Evolutionary conservation across 176 grass and related monocot genomes (phyloP).

Genomic region (Eleusine indica): DNA sequence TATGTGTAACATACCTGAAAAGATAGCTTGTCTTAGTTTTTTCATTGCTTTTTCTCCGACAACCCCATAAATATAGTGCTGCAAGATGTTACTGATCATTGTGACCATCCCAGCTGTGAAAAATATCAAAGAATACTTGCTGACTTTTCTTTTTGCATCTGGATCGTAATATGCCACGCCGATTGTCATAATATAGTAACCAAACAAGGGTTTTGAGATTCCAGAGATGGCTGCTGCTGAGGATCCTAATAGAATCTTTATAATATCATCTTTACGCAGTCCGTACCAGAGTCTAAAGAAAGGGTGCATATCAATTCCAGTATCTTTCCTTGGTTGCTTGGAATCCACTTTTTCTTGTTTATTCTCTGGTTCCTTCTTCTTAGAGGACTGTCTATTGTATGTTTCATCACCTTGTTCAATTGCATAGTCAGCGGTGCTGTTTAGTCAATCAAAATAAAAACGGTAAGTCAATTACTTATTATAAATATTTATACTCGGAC

Average conservation of each 20-base stretch:
- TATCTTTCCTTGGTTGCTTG: constrained; percentile 22
- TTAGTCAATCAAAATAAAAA: constrained; percentile 29
- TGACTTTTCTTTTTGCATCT: constrained; percentile 46
- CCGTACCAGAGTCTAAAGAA: constrained; percentile 60
- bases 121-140: constrained; percentile 53
- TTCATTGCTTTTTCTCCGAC: constrained; percentile 61
- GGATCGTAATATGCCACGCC: constrained; percentile 54
- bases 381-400: constrained; percentile 14
- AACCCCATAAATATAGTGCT: constrained; percentile 70
- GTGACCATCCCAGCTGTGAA: constrained; percentile 52
- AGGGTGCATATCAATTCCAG: constrained; percentile 35
- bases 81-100: constrained; percentile 52
- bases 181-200: constrained; percentile 67
- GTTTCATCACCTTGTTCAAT: constrained; percentile 23
- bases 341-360: constrained; percentile 29
- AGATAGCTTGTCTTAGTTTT: constrained; percentile 63
- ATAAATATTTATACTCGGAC: constrained; percentile 2
- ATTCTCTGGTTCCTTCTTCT: constrained; percentile 39
- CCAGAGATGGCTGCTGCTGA: constrained; percentile 69
- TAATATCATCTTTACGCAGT: constrained; percentile 54
- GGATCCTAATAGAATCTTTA: constrained; percentile 56
- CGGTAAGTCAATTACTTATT: constrained; percentile 34
- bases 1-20: constrained; percentile 54
- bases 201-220: constrained; percentile 66
- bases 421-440: constrained; percentile 31